A percentile compares a stretch with the other conserved stretches of the same genome.
Evolutionary conservation across 306 rosid species (phyloP).

Genomic region (Mimosa pudica): DNA sequence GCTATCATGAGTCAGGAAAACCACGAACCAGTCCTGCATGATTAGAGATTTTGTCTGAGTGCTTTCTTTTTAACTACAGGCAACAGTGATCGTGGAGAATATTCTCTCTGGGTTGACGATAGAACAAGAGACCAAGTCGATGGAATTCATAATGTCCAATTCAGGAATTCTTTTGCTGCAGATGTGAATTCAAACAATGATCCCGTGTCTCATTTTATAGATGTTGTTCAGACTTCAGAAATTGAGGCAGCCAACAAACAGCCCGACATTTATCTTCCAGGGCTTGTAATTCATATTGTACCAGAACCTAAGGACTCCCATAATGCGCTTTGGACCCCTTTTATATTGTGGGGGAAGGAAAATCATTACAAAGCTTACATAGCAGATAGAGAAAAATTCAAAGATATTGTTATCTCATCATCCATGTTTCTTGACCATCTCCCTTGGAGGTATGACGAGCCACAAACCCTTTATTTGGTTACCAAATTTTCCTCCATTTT

Average conservation of each 20-base stretch:
- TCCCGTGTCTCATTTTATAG: constrained; percentile 65
- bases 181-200: constrained; percentile 38
- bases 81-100: constrained; percentile 38
- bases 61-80: constrained; percentile 44
- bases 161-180: constrained; percentile 47
- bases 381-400: constrained; percentile 74
- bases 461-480: constrained; percentile 29
- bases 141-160: constrained; percentile 42
- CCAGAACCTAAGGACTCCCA: constrained; percentile 44
- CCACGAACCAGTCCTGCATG: background rate
- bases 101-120: constrained; percentile 46
- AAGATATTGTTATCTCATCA: constrained; percentile 77
- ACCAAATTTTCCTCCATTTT: background rate
- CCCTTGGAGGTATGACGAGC: constrained; percentile 87
- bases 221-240: constrained; percentile 57
- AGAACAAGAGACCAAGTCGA: constrained; percentile 37
- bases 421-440: constrained; percentile 99
- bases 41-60: background rate
- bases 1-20: background rate
- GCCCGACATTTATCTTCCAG: constrained; percentile 84
- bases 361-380: constrained; percentile 63
- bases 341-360: constrained; percentile 41
- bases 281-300: constrained; percentile 73
- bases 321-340: constrained; percentile 38
- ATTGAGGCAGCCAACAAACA: constrained; percentile 51